phyloP scores from a whole-genome alignment of 805 yeast species.

The Ogataea zsoltii region DNA sequence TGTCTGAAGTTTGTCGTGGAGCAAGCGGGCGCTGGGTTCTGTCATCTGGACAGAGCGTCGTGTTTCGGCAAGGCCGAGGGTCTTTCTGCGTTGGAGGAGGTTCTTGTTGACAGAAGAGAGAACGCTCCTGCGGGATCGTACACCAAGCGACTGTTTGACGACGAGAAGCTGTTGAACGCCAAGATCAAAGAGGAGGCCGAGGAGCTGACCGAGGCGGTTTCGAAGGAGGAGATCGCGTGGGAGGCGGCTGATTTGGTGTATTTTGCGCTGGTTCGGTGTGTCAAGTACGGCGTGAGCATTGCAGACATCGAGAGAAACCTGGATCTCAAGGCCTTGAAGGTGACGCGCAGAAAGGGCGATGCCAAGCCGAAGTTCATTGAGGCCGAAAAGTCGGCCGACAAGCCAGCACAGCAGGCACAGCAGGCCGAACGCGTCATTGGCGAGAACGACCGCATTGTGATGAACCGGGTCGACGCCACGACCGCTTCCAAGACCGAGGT shows the following conservation, averaged over 20 bases:
- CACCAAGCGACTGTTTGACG: constrained; percentile 83
- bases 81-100: constrained; percentile 62
- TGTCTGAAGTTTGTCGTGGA: constrained; percentile 84
- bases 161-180: constrained; percentile 72
- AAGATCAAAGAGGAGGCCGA: constrained; percentile 96
- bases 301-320: constrained; percentile 82
- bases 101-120: constrained; percentile 59
- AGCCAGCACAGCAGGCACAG: constrained; percentile 7
- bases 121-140: constrained; percentile 93
- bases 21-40: constrained; percentile 87
- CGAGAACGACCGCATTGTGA: constrained; percentile 43
- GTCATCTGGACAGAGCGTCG: constrained; percentile 79
- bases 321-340: constrained; percentile 79
- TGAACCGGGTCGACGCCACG: constrained; percentile 49
- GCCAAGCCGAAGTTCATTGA: constrained; percentile 78
- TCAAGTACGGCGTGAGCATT: constrained; percentile 73
- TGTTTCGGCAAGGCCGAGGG: constrained; percentile 81
- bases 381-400: constrained; percentile 11
- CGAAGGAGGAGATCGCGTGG: constrained; percentile 77
- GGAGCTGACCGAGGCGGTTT: constrained; percentile 83
- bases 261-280: constrained; percentile 54
- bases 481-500: constrained; percentile 47
- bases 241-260: constrained; percentile 90
- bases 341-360: constrained; percentile 92
- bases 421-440: constrained; percentile 27